Evolutionary conservation across 805 yeast genomes (phyloP).

Genomic region (Ogataea pini): DNA sequence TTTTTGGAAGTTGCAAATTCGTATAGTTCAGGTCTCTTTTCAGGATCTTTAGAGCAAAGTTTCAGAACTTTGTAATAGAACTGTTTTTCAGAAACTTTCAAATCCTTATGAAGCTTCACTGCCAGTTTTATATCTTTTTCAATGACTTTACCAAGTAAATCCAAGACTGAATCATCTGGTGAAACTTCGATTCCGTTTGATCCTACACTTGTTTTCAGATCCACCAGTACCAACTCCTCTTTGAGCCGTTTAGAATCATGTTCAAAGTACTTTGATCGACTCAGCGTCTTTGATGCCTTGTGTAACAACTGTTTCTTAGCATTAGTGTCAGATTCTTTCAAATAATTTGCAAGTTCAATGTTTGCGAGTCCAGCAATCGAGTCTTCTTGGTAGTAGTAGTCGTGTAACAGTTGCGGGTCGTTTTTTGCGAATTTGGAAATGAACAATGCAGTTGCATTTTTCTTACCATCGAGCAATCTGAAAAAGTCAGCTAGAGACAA

Average conservation of each 20-base stretch:
- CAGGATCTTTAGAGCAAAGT: constrained; percentile 45
- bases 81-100: constrained; percentile 58
- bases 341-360: constrained; percentile 35
- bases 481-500: constrained; percentile 68
- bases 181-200: neutral
- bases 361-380: constrained; percentile 48
- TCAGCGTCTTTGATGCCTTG: constrained; percentile 33
- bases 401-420: constrained; percentile 45
- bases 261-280: constrained; percentile 34
- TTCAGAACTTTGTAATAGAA: constrained; percentile 55
- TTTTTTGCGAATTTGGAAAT: constrained; percentile 34
- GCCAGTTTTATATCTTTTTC: constrained; percentile 52
- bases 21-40: constrained; percentile 54
- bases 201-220: constrained; percentile 43
- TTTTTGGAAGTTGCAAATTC: constrained; percentile 52
- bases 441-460: constrained; percentile 43
- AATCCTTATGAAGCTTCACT: constrained; percentile 47
- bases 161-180: constrained; percentile 39
- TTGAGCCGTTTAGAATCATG: constrained; percentile 43
- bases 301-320: constrained; percentile 27
- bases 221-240: constrained; percentile 45
- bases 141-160: constrained; percentile 49
- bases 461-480: constrained; percentile 54
- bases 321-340: constrained; percentile 28
- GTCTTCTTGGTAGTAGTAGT: constrained; percentile 68